Conservation (phyloP, 768 basidiomycete species). For the Leccinum barrowsii region DNA sequence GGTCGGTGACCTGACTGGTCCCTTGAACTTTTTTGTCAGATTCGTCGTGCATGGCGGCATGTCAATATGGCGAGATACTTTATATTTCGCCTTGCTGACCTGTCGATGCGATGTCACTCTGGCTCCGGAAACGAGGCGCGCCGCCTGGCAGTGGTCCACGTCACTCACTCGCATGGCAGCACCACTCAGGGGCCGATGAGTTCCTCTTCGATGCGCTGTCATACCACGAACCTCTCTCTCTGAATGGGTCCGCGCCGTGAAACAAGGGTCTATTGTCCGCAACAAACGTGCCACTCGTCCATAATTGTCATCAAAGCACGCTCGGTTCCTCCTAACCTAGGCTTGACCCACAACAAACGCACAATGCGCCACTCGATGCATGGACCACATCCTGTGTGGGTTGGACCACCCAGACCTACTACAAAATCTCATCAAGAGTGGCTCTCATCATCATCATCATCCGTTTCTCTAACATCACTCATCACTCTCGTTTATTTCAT, state of each 20-base stretch:
- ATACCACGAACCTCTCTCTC: background rate
- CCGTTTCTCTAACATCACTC: background rate
- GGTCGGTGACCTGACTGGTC: background rate
- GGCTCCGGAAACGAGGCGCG: conserved; percentile 8
- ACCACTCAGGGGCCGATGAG: conserved; percentile 1
- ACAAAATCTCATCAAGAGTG: conserved; percentile 11
- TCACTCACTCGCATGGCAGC: background rate
- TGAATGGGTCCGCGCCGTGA: conserved; percentile 5
- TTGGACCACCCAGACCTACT: conserved; percentile 9
- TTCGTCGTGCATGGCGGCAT: background rate
- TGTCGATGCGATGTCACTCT: conserved; percentile 7
- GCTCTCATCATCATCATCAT: background rate
- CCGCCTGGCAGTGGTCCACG: conserved; percentile 4
- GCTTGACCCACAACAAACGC: background rate
- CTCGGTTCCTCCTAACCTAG: background rate
- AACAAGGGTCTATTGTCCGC: background rate
- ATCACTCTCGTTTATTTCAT: background rate
- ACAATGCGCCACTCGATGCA: conserved; percentile 8
- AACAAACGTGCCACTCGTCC: conserved; percentile 2
- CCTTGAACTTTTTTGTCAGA: conserved; percentile 5
- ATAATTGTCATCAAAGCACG: background rate
- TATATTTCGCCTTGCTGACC: background rate
- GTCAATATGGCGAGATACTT: background rate
- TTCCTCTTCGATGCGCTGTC: background rate
- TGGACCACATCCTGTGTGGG: background rate